Base-by-base conservation (phyloP, 2,329 filamentous ascomycete species). In the Trichoderma sp. region DNA sequence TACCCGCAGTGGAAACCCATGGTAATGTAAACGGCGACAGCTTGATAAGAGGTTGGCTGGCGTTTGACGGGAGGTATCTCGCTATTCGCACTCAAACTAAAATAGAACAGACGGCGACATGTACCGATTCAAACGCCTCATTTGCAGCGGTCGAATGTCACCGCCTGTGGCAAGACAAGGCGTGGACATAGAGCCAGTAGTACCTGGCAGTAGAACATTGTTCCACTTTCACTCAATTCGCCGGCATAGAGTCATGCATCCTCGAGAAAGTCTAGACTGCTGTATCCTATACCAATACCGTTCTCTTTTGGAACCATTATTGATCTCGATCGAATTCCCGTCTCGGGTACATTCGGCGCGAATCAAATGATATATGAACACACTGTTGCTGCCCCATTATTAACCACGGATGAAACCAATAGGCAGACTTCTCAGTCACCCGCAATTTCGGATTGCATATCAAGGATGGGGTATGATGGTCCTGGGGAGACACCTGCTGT, bases 241-340 rank as follows among this genome's bases (percentile, higher is more conserved):
- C 60, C 43, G 60, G 31, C 60, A 21, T 53, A 24, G n/a, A 62
- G 40, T 43, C 43, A 52, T 24, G 59, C 29, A 62, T 53, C 29
- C 60, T n/a, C 33, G 43, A 21, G 11, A 52, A 49, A 24, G 21
- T 49, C n/a, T 13, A 24, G 21, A 8, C 3, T 24, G 47, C 6
- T 49, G n/a, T 13, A 49, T 16, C 10, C 19, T 8, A 13, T 21
- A 14, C 11, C 40, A 19, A n/a, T 43, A 16, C 7, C n/a, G 16
- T 49, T 21, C n/a, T 21, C n/a, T 49, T 13, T 49, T 24, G 1
- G 11, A 24, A 49, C 19, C n/a, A 24, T 13, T 21, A 4, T 5
- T 49, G 10, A 24, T 24, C 47, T 49, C 21, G n/a, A 24, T 21
- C 4, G 19, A 43, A 7, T 10, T 43, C 40, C 37, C 19, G 7